A percentile compares a stretch with the other conserved stretches of the same genome.
Conservation (phyloP, 768 basidiomycete genomes). For the Psilocybe cubensis region DNA sequence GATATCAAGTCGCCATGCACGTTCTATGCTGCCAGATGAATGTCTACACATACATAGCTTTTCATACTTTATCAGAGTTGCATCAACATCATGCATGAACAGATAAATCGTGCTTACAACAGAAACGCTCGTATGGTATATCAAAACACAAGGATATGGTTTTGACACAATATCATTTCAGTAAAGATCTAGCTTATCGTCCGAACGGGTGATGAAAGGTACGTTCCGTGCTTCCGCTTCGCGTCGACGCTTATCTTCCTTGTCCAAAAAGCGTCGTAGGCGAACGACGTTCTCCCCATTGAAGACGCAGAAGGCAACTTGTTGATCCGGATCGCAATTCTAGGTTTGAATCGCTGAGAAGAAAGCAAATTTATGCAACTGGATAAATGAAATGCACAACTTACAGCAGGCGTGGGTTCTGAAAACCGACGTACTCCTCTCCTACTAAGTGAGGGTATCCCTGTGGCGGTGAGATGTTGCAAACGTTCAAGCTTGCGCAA, state of each 20-base stretch:
- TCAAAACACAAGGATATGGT: conserved; percentile 3
- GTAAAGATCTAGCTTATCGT: conserved; percentile 67
- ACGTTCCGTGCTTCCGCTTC: conserved; percentile 64
- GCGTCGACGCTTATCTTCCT: conserved; percentile 61
- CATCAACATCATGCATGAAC: not conserved
- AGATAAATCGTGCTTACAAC: not conserved
- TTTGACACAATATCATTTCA: conserved; percentile 29
- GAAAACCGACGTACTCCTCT: conserved; percentile 79
- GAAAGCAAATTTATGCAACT: conserved; percentile 16
- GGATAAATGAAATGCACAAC: conserved; percentile 26
- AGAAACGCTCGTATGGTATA: too few species aligned
- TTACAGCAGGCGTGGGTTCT: conserved; percentile 64
- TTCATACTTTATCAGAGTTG: too few species aligned
- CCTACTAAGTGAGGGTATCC: conserved; percentile 73
- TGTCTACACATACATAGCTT: not conserved
- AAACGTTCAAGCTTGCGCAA: conserved; percentile 61
- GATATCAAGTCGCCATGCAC: not conserved
- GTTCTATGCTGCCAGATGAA: not conserved
- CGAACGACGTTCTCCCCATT: conserved; percentile 65
- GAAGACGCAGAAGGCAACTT: conserved; percentile 79
- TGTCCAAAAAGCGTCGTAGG: conserved; percentile 72
- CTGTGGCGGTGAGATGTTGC: conserved; percentile 80
- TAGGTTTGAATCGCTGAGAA: conserved; percentile 32
- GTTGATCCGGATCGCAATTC: conserved; percentile 69
- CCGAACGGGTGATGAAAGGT: conserved; percentile 60